Evolutionary conservation across 352 stramenopile genomes (phyloP), one percentile per base, ranked within the genome.

Genomic region (Phytophthora macrochlamydospora): DNA sequence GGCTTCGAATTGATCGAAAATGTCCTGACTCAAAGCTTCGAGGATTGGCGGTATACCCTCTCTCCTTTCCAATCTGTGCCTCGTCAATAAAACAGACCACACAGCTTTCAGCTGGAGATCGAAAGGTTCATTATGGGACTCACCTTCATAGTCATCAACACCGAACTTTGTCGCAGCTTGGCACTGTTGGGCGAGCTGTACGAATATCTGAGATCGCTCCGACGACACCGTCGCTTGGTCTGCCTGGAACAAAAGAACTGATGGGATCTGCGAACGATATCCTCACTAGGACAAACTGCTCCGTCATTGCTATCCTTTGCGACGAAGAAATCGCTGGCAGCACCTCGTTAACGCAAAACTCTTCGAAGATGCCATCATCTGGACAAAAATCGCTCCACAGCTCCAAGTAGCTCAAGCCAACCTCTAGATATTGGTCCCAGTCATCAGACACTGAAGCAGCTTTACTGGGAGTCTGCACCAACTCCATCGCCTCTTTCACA

Each of bases 131-230:
- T 24, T 24, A 24, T 24, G 18, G 18, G 92, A 59, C 42, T 91
- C 65, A 43, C 85, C 92, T 31, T 75, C 65, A 43, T 79, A 91
- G 49, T 82, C 76, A 40, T 94, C 82, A 6, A 92, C 64, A 2
- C 62, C 76, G 44, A 92, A 92, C 67, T 94, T 94, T 28, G 7
- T 60, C 7, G 85, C 85, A 59, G 92, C 85, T 52, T 90, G 67
- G 37, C 85, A 92, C 33, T 71, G 62, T 11, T 71, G 58, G 14
- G 82, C 83, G n/a, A 92, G 46, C 11, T 52, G 56, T 18, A 69
- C 3, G 37, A 75, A 83, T 7, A 76, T 52, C 7, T 71, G 30
- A 45, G 62, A 54, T 18, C 67, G 67, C 32, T 72, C 30, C 13
- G 45, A 60, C 18, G 62, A 24, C 28, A 70, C 18, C 11, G 59